Base-by-base conservation (phyloP, 768 basidiomycete species). In the Leccinellum albellum region DNA sequence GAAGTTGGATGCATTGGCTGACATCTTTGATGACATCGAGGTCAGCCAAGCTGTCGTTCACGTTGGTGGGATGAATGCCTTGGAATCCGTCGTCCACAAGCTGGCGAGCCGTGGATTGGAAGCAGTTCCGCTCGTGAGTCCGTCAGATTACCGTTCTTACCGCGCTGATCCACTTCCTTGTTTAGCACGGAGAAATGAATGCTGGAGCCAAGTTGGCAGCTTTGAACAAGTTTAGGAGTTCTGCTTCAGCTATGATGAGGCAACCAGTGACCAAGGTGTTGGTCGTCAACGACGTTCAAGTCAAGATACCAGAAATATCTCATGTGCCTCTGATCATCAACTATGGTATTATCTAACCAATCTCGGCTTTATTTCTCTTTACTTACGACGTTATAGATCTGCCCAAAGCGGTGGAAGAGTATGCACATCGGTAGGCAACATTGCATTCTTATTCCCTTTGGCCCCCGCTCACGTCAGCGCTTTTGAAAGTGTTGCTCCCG, bases 381-480 rank as follows among this genome's bases (percentile, higher is more conserved):
- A 46, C 59, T 70, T 17, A 62, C 24, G 44, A 54, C 53, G 35
- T 53, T 40, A 20, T 20, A 91, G 94, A 96, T 78, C 75, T 95
- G 58, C 93, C 92, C 49, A 92, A 92, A 75, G 93, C 89, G 48
- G 96, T 98, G 35, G 96, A 98, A 77, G 95, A 96, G 72, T 99
- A 99, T 71, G 91, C 94, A 24, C 93, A 94, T 68, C 88, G 96
- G 91, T 94, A 59, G 28, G 78, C 37, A 6, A 13, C 37, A n/a
- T 33, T 31, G 1, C 17, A 17, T 51, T 24, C 6, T 48, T 28
- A 10, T 53, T 14, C 15, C 17, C 45, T 33, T 29, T 23, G 40
- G 12, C 40, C 15, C 52, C 35, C 37, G n/a, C 55, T 65, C 21
- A 66, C 52, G 50, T 53, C 45, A 56, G 37, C 53, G 10, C 28